Evolutionary conservation across 495 filamentous ascomycete genomes (phyloP).

Genomic region (Aspergillus incahuasiensis): DNA sequence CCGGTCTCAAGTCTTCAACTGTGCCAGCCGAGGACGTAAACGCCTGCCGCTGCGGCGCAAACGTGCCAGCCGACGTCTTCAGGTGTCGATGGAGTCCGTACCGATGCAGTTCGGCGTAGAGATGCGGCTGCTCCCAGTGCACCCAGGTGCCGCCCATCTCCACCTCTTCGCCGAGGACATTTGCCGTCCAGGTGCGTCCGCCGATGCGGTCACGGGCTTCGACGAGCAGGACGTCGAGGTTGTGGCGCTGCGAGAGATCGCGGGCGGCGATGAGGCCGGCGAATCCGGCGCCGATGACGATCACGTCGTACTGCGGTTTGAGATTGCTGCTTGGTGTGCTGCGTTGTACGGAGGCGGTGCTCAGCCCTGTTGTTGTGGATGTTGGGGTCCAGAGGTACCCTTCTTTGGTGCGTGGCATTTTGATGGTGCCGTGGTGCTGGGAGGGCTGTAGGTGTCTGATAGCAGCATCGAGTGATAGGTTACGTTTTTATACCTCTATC

Average conservation of each 20-base stretch:
- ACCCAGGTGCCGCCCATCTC: constrained; percentile 36
- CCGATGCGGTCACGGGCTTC: constrained; percentile 35
- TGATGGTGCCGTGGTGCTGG: not conserved
- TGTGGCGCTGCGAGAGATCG: constrained; percentile 16
- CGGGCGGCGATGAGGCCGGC: constrained; percentile 25
- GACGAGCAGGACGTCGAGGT: constrained; percentile 22
- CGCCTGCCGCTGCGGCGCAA: not conserved
- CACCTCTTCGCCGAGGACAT: constrained; percentile 17
- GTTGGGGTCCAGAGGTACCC: constrained; percentile 12
- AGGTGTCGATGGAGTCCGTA: constrained; percentile 18
- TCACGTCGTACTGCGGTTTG: constrained; percentile 15
- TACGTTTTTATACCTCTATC: too few relatives aligned
- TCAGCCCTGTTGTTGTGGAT: not conserved
- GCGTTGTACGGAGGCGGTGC: not conserved
- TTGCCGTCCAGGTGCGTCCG: constrained; percentile 26
- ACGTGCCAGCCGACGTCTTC: constrained; percentile 14
- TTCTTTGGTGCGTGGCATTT: constrained; percentile 14
- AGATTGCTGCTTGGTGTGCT: not conserved
- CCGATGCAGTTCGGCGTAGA: constrained; percentile 21
- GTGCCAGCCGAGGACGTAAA: constrained; percentile 3
- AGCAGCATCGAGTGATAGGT: too few relatives aligned
- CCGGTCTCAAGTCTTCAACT: not conserved
- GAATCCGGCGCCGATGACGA: constrained; percentile 28
- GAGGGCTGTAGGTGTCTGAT: too few relatives aligned
- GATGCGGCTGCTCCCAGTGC: constrained; percentile 20